Evolutionary conservation across 192 early-diverging fungal genomes (phyloP).

Genomic region (Chytriomyces hyalinus): DNA sequence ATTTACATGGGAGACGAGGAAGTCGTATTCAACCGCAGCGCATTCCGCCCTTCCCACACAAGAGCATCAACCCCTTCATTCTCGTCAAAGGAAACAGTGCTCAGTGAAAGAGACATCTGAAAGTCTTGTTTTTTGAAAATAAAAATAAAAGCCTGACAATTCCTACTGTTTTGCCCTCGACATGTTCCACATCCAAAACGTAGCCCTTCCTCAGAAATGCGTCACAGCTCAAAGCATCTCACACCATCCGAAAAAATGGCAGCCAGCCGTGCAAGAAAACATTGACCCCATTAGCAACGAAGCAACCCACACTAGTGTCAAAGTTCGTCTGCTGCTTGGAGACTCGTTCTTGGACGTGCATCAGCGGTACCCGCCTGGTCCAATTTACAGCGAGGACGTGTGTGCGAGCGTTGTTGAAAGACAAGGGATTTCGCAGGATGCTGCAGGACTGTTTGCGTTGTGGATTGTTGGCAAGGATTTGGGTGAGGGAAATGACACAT

Average conservation of each 20-base stretch:
- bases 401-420: constrained; percentile 53
- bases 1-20: constrained; percentile 12
- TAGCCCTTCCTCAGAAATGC: constrained; percentile 28
- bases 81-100: too few relatives aligned
- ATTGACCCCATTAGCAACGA: constrained; percentile 44
- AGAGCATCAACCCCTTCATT: too few relatives aligned
- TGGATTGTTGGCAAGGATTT: constrained; percentile 64
- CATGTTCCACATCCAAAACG: constrained; percentile 33
- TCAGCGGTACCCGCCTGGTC: constrained; percentile 46
- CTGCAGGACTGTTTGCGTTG: constrained; percentile 50
- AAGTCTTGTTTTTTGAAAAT: too few relatives aligned
- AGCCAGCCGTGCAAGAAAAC: constrained; percentile 54
- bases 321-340: constrained; percentile 56
- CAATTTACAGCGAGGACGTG: constrained; percentile 38
- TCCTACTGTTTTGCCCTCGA: neutral
- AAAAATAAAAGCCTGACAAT: neutral
- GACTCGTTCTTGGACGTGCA: constrained; percentile 59
- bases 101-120: too few relatives aligned
- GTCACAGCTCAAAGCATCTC: constrained; percentile 28
- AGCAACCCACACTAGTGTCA: constrained; percentile 49
- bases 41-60: too few relatives aligned
- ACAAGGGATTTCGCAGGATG: constrained; percentile 45
- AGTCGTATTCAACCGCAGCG: neutral
- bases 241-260: constrained; percentile 43
- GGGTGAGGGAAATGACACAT: constrained; percentile 45